A percentile compares a stretch with the other conserved stretches of the same genome.
Conservation (phyloP, 129 eudicot genomes). For the Tagetes patula region DNA sequence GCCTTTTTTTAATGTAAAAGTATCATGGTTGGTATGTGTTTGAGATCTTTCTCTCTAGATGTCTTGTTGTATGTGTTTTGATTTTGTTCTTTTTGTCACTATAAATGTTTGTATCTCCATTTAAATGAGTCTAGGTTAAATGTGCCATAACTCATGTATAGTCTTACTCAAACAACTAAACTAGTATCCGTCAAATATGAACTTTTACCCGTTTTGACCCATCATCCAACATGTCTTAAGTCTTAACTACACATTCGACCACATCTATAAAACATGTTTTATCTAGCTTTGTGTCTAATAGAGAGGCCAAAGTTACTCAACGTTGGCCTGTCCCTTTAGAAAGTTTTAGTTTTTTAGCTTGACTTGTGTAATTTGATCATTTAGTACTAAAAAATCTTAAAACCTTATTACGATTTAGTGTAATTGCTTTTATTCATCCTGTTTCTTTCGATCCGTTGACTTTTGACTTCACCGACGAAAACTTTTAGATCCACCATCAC, state of each 20-base stretch:
- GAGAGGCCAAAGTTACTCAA: too few species aligned
- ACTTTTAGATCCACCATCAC: background rate
- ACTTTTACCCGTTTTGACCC: too few species aligned
- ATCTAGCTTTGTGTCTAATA: too few species aligned
- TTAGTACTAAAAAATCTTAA: background rate
- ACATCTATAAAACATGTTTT: too few species aligned
- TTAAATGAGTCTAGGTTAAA: background rate
- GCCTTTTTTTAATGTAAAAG: conserved; percentile 7
- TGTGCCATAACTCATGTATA: background rate
- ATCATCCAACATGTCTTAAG: too few species aligned
- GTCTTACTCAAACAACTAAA: too few species aligned
- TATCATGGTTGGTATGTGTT: conserved; percentile 23
- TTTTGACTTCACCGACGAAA: background rate
- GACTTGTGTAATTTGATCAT: background rate
- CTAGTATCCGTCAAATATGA: too few species aligned
- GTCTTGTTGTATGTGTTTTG: background rate
- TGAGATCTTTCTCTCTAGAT: conserved; percentile 9
- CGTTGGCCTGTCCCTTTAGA: too few species aligned
- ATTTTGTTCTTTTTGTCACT: background rate
- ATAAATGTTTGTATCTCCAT: background rate
- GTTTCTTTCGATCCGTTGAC: background rate
- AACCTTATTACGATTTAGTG: background rate
- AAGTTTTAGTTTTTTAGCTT: background rate
- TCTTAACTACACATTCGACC: too few species aligned
- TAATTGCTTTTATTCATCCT: background rate